A percentile compares a stretch with the other conserved stretches of the same genome.
Evolutionary conservation across 2,329 filamentous ascomycete genomes (phyloP).

Genomic region (Pseudogymnoascus sp.): DNA sequence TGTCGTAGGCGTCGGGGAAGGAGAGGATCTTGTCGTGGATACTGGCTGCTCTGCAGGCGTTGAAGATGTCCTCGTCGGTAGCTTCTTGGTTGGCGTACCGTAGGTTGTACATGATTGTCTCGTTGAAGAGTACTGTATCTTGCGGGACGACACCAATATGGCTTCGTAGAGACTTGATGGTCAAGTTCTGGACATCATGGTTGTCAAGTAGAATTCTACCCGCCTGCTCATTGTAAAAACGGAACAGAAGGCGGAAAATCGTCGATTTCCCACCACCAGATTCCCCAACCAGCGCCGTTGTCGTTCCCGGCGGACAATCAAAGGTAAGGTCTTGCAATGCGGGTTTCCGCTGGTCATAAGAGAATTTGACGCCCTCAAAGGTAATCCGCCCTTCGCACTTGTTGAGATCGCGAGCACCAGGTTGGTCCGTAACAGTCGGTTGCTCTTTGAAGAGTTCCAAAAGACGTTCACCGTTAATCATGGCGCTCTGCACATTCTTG

Average conservation of each 20-base stretch:
- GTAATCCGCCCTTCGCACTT: slow-evolving; percentile 71
- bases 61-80: slow-evolving; percentile 71
- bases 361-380: slow-evolving; percentile 84
- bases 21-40: slow-evolving; percentile 87
- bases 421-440: slow-evolving; percentile 77
- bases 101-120: slow-evolving; percentile 89
- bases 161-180: slow-evolving; percentile 83
- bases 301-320: slow-evolving; percentile 79
- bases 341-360: slow-evolving; percentile 78
- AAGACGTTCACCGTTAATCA: slow-evolving; percentile 95
- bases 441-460: slow-evolving; percentile 94
- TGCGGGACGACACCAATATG: slow-evolving; percentile 96
- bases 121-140: slow-evolving; percentile 92
- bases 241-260: slow-evolving; percentile 88
- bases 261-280: slow-evolving; percentile 97
- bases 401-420: slow-evolving; percentile 52
- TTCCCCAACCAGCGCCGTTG: slow-evolving; percentile 91
- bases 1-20: slow-evolving; percentile 81
- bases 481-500: slow-evolving; percentile 85
- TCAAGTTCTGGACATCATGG: slow-evolving; percentile 72
- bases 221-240: slow-evolving; percentile 80
- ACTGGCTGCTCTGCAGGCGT: slow-evolving; percentile 75
- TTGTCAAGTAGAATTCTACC: slow-evolving; percentile 81
- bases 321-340: slow-evolving; percentile 80
- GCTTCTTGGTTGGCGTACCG: slow-evolving; percentile 77